Conservation (phyloP, 2,329 filamentous ascomycete species). For the Ceratocystis colombiana region DNA sequence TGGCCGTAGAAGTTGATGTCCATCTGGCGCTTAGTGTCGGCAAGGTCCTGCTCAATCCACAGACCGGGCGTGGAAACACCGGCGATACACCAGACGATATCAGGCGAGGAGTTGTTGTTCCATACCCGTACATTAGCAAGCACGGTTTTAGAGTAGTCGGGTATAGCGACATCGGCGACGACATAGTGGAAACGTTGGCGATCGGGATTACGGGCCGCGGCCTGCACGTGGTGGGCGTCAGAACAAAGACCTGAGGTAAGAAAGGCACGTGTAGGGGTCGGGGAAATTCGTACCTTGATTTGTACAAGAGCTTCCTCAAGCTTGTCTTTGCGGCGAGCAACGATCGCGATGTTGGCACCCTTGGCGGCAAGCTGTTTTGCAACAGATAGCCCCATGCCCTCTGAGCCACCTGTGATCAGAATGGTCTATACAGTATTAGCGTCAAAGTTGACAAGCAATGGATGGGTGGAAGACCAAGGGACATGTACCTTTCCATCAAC, state of each 20-base stretch:
- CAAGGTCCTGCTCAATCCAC: conserved; percentile 62
- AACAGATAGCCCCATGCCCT: conserved; percentile 76
- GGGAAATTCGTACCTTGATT: conserved; percentile 45
- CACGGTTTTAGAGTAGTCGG: conserved; percentile 58
- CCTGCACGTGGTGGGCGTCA: conserved; percentile 30
- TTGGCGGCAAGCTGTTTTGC: conserved; percentile 66
- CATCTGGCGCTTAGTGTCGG: conserved; percentile 66
- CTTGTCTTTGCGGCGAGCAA: conserved; percentile 66
- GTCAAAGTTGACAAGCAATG: not conserved
- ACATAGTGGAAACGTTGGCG: conserved; percentile 75
- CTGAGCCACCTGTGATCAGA: conserved; percentile 80
- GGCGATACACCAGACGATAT: conserved; percentile 86
- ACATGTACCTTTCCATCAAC: conserved; percentile 67
- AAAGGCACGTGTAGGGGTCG: not conserved
- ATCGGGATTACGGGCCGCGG: conserved; percentile 52
- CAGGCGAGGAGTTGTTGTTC: conserved; percentile 64
- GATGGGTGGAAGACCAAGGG: conserved; percentile 6
- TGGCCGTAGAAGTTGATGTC: conserved; percentile 85
- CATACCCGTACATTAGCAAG: conserved; percentile 63
- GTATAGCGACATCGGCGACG: conserved; percentile 65
- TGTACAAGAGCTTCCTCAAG: conserved; percentile 57
- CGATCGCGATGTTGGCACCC: conserved; percentile 77
- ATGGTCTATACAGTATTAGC: conserved; percentile 51
- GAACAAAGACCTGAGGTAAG: conserved; percentile 18
- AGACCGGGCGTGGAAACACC: conserved; percentile 64